phyloP scores from a whole-genome alignment of 208 protist species.

The Crithidia sp. region DNA sequence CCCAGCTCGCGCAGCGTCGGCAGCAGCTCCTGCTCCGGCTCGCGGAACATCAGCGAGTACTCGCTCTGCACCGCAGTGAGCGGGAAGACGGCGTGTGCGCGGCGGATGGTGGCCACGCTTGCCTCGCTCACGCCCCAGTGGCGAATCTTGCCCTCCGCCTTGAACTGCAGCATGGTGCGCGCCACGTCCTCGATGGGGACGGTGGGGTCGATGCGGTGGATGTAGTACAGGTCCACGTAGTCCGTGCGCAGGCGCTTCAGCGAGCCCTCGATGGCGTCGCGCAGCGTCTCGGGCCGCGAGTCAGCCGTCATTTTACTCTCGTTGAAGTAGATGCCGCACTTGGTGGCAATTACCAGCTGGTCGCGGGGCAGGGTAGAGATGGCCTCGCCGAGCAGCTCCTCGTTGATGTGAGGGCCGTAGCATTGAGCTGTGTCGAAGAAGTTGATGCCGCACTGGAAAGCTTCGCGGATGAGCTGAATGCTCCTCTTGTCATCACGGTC shows the following conservation, averaged over 20 bases:
- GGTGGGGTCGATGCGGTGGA: slow-evolving; percentile 41
- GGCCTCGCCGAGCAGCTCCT: too few species aligned
- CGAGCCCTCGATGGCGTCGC: slow-evolving; percentile 39
- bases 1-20: slow-evolving; percentile 38
- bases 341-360: too few species aligned
- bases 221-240: slow-evolving; percentile 57
- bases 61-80: slow-evolving; percentile 44
- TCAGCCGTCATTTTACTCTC: too few species aligned
- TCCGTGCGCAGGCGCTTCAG: slow-evolving; percentile 40
- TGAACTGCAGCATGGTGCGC: slow-evolving; percentile 42
- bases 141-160: slow-evolving; percentile 42
- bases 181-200: slow-evolving; percentile 42
- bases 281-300: slow-evolving; percentile 15
- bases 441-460: slow-evolving; percentile 32
- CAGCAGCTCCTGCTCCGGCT: slow-evolving; percentile 31
- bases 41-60: slow-evolving; percentile 41
- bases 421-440: slow-evolving; percentile 48
- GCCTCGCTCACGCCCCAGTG: slow-evolving; percentile 43
- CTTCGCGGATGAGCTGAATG: slow-evolving; percentile 36
- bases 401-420: slow-evolving; percentile 37
- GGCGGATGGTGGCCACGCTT: slow-evolving; percentile 28
- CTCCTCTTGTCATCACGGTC: slow-evolving; percentile 18
- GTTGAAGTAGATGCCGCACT: too few species aligned
- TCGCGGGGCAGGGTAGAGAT: too few species aligned
- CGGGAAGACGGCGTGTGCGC: slow-evolving; percentile 39